Evolutionary conservation across 2,329 filamentous ascomycete genomes (phyloP).

Genomic region (Aspergillus ustus): DNA sequence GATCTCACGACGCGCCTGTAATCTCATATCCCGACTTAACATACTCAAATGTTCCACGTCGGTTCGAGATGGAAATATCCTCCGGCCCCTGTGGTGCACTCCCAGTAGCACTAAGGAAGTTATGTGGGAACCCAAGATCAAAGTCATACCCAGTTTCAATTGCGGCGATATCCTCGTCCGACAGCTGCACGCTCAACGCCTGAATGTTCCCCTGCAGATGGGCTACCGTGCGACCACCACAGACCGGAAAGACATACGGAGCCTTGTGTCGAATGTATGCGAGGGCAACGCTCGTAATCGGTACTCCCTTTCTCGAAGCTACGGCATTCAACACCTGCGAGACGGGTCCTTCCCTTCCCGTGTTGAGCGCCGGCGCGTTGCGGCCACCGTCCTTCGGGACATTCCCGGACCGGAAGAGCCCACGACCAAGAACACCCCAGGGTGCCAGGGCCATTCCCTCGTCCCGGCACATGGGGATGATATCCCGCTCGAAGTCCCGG

Average conservation of each 20-base stretch:
- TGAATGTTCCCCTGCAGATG: background rate
- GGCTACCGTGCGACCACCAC: background rate
- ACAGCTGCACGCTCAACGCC: background rate
- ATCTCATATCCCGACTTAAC: no score
- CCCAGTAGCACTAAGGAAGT: background rate
- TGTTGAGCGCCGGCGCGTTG: slow-evolving; percentile 28
- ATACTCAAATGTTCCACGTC: background rate
- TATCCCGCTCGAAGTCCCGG: no score
- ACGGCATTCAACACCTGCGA: slow-evolving; percentile 18
- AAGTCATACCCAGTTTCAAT: background rate
- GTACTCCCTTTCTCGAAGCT: background rate
- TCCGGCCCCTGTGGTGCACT: no score
- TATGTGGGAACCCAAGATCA: background rate
- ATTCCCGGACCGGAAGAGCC: slow-evolving; percentile 49
- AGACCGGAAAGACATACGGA: background rate
- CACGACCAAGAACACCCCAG: slow-evolving; percentile 45
- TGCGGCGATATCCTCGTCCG: background rate
- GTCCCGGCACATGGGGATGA: slow-evolving; percentile 64
- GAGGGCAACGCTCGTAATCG: background rate
- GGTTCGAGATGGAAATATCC: background rate
- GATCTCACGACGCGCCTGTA: no score
- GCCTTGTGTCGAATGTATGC: background rate
- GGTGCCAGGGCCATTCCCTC: slow-evolving; percentile 67
- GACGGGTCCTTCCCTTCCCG: slow-evolving; percentile 19
- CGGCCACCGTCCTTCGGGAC: slow-evolving; percentile 30